Conservation (phyloP, 495 filamentous ascomycete species). For the Hypoxylon subgilvum region DNA sequence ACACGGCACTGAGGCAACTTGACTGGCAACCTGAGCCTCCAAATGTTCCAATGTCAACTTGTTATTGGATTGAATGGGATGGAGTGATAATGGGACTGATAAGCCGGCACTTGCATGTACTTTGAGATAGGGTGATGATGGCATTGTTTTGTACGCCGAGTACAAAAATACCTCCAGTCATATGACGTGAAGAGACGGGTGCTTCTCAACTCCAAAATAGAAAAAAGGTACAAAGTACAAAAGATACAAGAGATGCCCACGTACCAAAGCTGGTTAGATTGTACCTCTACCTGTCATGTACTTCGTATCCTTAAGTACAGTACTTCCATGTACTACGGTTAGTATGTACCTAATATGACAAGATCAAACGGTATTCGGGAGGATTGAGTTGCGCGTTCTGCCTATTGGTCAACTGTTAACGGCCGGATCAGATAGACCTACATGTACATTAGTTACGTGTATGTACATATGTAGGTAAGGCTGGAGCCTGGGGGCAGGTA, state of each 20-base stretch:
- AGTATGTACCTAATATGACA: not conserved
- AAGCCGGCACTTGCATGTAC: conserved; percentile 33
- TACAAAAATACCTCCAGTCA: conserved; percentile 32
- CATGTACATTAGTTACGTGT: too few relatives aligned
- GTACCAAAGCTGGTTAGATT: too few relatives aligned
- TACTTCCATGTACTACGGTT: too few relatives aligned
- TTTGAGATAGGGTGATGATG: conserved; percentile 37
- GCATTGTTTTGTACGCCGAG: conserved; percentile 27
- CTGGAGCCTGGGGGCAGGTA: too few relatives aligned
- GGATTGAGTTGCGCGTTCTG: not conserved
- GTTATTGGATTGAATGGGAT: too few relatives aligned
- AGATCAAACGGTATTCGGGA: not conserved
- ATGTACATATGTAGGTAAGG: too few relatives aligned
- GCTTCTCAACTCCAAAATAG: conserved; percentile 18
- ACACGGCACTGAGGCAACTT: too few relatives aligned
- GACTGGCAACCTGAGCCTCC: too few relatives aligned
- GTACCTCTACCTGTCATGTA: too few relatives aligned
- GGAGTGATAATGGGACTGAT: conserved; percentile 6
- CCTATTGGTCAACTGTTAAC: conserved; percentile 8
- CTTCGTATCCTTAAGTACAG: too few relatives aligned
- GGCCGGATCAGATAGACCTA: not conserved
- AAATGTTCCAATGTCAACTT: too few relatives aligned
- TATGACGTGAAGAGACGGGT: conserved; percentile 35
- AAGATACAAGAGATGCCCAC: too few relatives aligned
- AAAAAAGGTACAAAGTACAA: conserved; percentile 7